Base-by-base conservation (phyloP, 1,284 basidiomycete species). In the Trametes sp. region DNA sequence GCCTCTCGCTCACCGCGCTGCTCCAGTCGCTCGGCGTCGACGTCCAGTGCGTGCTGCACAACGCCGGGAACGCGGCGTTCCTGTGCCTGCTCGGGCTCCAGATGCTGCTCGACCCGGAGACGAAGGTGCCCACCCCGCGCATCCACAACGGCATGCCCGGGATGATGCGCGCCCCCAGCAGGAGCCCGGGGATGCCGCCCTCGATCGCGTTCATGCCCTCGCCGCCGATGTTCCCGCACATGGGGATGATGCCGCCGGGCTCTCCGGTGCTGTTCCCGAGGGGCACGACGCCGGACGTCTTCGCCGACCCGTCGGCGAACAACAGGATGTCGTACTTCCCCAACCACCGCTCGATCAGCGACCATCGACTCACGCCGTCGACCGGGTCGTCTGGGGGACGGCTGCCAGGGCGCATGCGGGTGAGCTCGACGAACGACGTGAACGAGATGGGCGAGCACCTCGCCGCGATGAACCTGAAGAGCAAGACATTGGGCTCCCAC, bases 31-130 rank as follows among this genome's bases (percentile, higher is more conserved):
- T 89, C 16, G 75, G 77, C 35, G 71, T 82, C 31, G 76, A 78
- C 59, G 65, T 75, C 13, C 80, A 77, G 67, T 83, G 80, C 59
- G 71, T 73, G 8, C 72, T 88, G 62, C 83, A 89, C 72, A 91
- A 92, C 68, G 77, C 90, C 19, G 90, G 90, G 14, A 93, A 93
- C 73, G 87, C 90, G 64, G 88, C 90, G 2, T 85, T 89, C 69
- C 78, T 88, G 77, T 75, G 76, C 50, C 80, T 93, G 29, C 84
- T 88, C 41, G 84, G 81, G 8, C 77, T 92, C 44, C 90, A 92
- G 69, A 77, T 84, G 65, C 80, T 92, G 49, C 73, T 90, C 14
- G 85, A 87, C 59, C 85, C 84, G 19, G 73, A 75, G 46, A 78
- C 77, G 19, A 70, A 70, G 59, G 55, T 71, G 4, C 77, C 76